Evolutionary conservation across 1,284 basidiomycete genomes (phyloP).

Genomic region (Pseudozyma sp.): DNA sequence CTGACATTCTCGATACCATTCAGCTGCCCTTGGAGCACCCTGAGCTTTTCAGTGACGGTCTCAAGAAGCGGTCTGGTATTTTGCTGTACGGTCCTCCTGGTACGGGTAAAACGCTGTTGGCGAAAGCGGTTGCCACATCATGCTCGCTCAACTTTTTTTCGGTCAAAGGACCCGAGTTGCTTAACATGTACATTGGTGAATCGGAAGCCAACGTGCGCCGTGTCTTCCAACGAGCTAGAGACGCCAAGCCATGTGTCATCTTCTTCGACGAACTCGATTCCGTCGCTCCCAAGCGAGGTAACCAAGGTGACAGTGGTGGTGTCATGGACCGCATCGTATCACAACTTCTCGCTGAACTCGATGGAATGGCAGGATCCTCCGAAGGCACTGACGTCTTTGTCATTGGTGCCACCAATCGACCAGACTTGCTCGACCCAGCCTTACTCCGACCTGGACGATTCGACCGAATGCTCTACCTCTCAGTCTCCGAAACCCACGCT

Average conservation of each 20-base stretch:
- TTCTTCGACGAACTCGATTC: slow-evolving; percentile 72
- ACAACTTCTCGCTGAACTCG: slow-evolving; percentile 71
- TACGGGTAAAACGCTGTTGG: slow-evolving; percentile 71
- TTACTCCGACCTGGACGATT: slow-evolving; percentile 76
- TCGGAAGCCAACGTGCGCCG: slow-evolving; percentile 71
- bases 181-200: slow-evolving; percentile 72
- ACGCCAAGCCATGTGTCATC: slow-evolving; percentile 71
- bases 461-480: slow-evolving; percentile 96
- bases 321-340: slow-evolving; percentile 72
- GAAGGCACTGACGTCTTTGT: slow-evolving; percentile 71
- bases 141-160: slow-evolving; percentile 72
- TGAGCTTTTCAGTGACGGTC: slow-evolving; percentile 88
- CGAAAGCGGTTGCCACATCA: slow-evolving; percentile 77
- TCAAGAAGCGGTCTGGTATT: slow-evolving; percentile 91
- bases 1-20: slow-evolving; percentile 95
- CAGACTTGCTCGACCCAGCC: slow-evolving; percentile 71
- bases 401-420: slow-evolving; percentile 71
- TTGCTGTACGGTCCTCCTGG: slow-evolving; percentile 71
- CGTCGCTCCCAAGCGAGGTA: slow-evolving; percentile 71
- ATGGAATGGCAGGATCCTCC: slow-evolving; percentile 70
- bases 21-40: slow-evolving; percentile 94
- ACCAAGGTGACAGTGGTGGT: slow-evolving; percentile 71
- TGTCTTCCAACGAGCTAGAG: slow-evolving; percentile 71
- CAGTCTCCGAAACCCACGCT: slow-evolving; percentile 87
- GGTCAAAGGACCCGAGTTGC: slow-evolving; percentile 71